Base-by-base conservation (phyloP, 1,284 basidiomycete genomes). In the Cryptococcus hybrid region DNA sequence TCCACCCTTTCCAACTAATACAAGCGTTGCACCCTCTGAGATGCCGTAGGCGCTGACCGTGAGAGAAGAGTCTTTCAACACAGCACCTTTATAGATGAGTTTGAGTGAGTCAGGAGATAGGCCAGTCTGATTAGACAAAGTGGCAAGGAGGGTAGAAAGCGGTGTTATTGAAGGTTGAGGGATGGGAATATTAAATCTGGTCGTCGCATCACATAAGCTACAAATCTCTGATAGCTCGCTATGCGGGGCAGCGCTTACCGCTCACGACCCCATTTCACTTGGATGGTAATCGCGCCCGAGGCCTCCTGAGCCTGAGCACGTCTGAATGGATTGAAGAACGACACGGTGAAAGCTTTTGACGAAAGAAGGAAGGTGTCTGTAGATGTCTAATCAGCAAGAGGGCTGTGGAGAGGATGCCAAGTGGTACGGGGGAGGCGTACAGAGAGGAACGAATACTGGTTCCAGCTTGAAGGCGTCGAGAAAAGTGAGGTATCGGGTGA, bases 101-200 rank as follows among this genome's bases (percentile, higher is more conserved):
- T 79, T 77, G 58, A 78, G 62, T 53, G 69, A 66, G 50, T 61
- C 51, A 7, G 65, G 40, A 7, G 74, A 70, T 39, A 78, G 56
- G 13, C 64, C 65, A 3, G 76, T 78, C 46, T 75, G 73, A 12
- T 69, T 53, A 11, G 77, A 71, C 8, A 78, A 71, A 3, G 77
- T 78, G 2, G 65, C 69, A 38, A 73, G 55, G 11, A 77, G 68
- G 45, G 67, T 68, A 11, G 71, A 69, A 5, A 77, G 64, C 1
- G 73, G 75, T 1, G 77, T 78, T 38, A 68, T 39, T 30, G 67
- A 67, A 3, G 77, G 73, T 30, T 70, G 60, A 9, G 76, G 76
- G 46, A 78, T 76, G 3, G 77, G 76, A 39, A 78, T 69, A 64
- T 78, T 78, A 69, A 76, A 77, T 55, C 77, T 78, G 65, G 5